Base-by-base conservation (phyloP, 345 rosid species). In the Eucalyptus coolabah region DNA sequence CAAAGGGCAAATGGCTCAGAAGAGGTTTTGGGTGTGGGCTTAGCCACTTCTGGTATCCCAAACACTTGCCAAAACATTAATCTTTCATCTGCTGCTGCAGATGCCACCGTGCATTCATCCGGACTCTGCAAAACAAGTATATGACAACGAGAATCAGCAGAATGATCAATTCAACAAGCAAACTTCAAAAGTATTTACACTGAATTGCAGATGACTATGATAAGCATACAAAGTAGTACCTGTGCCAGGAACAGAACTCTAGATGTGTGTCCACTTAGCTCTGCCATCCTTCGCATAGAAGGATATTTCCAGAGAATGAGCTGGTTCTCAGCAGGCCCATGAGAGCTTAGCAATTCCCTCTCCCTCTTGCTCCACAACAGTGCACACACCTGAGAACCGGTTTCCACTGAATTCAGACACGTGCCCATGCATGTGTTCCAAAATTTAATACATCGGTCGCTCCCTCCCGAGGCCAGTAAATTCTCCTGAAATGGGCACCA, bases 1-100 rank as follows among this genome's bases (percentile, higher is more conserved):
- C 94, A 93, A 67, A 80, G 72, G 21, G 90, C 88, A 88, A 89
- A 88, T 67, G 94, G 94, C 88, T 91, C 91, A 11, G 89, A 50
- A 42, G 86, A 89, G 53, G 89, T 77, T 45, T 91, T 93, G 14
- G 91, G 65, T 2, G 89, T 91, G 37, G 88, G 65, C 87, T 91
- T 91, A 6, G 92, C 91, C 59, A 67, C 92, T 92, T 94, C 91
- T n/a, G 92, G 92, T 9, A 56, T 77, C 28, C 94, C 92, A 82
- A 93, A 94, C 15, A 91, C 95, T 37, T 93, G 93, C 95, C 94
- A 93, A 54, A 93, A 89, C 67, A 92, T 67, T 34, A 93, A 77
- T 6, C 92, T 93, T 85, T 94, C 95, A 60, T 94, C 95, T 42
- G 87, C 92, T 28, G 93, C 91, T 17, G 92, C 94, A 42, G 93